Evolutionary conservation across 257 asterid genomes (phyloP), one percentile per base, ranked within the genome.

Genomic region (Fraxinus pennsylvanica): DNA sequence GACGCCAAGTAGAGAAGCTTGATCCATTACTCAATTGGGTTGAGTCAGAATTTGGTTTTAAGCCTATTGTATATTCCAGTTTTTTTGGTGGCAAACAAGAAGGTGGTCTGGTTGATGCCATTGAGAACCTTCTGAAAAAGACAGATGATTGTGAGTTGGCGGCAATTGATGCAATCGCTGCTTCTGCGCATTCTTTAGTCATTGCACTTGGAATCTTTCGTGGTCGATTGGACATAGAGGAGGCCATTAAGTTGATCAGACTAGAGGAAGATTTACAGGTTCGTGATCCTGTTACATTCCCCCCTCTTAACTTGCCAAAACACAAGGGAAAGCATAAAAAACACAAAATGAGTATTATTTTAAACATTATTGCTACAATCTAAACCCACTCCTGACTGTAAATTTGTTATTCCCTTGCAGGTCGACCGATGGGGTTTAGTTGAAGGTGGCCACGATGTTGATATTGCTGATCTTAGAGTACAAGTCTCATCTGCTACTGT

Each of bases 361-460:
- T 12, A 19, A 57, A n/a, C 9, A n/a, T 5, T 57, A 5, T n/a
- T 57, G 66, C 10, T 57, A 6, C 9, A 57, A 57, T 57, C 66
- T 57, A 1, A n/a, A 7, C 1, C 29, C 0, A 33, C 13, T 57
- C 29, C 66, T 57, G 25, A 57, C 21, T 47, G n/a, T 47, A 47
- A 14, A 47, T 4, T 57, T 57, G 9, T 57, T 19, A n/a, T 38
- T 66, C 4, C 17, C 47, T 41, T 30, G 47, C 79, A 87, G 90
- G 86, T 87, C 17, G 95, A 87, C 82, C 84, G 86, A 14, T 93
- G 96, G 94, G 97, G 98, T 85, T 89, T 96, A 83, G 97, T 93
- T 69, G 98, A 96, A 91, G 99, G 99, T 70, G 99, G 99, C n/a
- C 98, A 96, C 75, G 99, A 93, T 79, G 66, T 96, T 84, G 99